A percentile compares a stretch with the other conserved stretches of the same genome.
Evolutionary conservation across 139 green algal genomes (phyloP).

Genomic region (Tetraselmis chui): DNA sequence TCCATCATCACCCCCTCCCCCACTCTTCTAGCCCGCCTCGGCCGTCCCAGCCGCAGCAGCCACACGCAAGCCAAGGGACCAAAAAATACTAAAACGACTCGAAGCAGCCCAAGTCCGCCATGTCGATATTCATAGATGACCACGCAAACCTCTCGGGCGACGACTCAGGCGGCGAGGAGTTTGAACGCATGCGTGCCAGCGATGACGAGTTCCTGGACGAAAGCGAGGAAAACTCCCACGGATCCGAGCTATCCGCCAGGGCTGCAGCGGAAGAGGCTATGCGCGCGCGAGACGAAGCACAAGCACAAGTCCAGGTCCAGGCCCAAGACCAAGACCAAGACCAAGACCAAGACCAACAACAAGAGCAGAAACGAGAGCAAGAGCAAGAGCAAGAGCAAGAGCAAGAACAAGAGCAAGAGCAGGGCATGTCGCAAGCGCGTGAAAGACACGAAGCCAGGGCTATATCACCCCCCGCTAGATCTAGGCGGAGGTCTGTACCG

Average conservation of each 20-base stretch:
- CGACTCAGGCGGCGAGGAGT: neutral
- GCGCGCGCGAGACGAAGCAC: neutral
- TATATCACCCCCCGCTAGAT: no score
- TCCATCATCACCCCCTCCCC: neutral
- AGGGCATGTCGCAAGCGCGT: no score
- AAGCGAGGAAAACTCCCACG: neutral
- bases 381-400: no score
- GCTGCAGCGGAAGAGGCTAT: neutral
- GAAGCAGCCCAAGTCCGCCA: neutral
- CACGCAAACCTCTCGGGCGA: neutral
- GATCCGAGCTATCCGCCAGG: neutral
- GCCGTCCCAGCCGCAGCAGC: neutral
- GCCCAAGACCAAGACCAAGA: no score
- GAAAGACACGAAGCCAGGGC: no score
- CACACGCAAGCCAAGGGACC: neutral
- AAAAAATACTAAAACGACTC: no score
- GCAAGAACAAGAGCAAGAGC: no score
- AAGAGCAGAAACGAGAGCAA: no score
- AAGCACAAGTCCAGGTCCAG: no score
- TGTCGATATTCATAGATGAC: neutral
- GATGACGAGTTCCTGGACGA: neutral
- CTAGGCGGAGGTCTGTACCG: no score
- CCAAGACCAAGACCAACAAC: no score
- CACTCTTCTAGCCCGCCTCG: neutral
- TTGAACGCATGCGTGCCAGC: neutral